Conservation (phyloP, 352 stramenopile genomes). For the Elongisporangium senticosum region DNA sequence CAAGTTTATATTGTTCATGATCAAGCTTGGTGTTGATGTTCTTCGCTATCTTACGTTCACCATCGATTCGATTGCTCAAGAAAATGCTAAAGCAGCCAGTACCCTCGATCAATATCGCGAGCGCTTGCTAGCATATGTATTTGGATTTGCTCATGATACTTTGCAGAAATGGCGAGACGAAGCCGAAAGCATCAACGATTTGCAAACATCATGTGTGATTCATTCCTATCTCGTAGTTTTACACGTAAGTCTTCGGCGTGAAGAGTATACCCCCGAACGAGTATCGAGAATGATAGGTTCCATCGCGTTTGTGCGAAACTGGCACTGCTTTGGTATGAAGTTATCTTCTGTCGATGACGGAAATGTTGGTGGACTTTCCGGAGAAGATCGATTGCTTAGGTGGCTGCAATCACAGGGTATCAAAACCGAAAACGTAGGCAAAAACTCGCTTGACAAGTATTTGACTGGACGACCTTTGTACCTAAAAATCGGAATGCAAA, state of each 20-base stretch:
- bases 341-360: constrained; percentile 29
- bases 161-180: constrained; percentile 77
- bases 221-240: constrained; percentile 76
- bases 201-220: constrained; percentile 80
- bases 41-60: constrained; percentile 74
- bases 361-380: constrained; percentile 36
- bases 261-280: constrained; percentile 64
- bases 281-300: constrained; percentile 73
- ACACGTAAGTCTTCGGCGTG: constrained; percentile 58
- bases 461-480: constrained; percentile 80
- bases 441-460: constrained; percentile 83
- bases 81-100: not conserved
- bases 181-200: constrained; percentile 64
- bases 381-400: constrained; percentile 73
- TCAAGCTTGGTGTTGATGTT: constrained; percentile 78
- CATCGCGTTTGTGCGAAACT: constrained; percentile 86
- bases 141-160: constrained; percentile 65
- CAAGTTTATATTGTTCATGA: constrained; percentile 86
- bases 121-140: constrained; percentile 47
- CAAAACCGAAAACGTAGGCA: constrained; percentile 79
- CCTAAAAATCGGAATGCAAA: constrained; percentile 86
- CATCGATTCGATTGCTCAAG: constrained; percentile 43
- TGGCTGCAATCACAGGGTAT: constrained; percentile 89
- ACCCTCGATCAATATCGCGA: constrained; percentile 43
- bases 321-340: constrained; percentile 89